Evolutionary conservation across 2,329 filamentous ascomycete genomes (phyloP), one percentile per base, ranked within the genome.

Genomic region (Monosporascus sp.): DNA sequence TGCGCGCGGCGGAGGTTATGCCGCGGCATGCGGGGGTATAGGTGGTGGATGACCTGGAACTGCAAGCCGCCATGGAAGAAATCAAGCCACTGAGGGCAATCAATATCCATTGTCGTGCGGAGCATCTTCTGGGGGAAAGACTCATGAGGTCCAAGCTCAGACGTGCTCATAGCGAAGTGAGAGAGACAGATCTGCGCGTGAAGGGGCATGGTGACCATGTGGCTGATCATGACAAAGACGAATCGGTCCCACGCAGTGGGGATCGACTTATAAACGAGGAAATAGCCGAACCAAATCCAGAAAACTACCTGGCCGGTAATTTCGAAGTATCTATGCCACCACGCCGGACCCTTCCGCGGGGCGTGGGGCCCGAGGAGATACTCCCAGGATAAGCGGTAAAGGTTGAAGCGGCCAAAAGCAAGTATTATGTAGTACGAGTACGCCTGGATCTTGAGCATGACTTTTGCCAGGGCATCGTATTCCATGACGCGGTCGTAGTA

Each of bases 121-220:
- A 96, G 78, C 86, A 95, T 94, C 69, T 86, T 89, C 70, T 96
- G 90, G 1, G 91, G 84, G 68, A 96, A 96, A 0, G 89, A 94
- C 68, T 96, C 91, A 49, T 85, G 78, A 1, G 88, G 84, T 0
- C 92, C 92, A 14, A 96, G 77, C 62, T 96, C 90, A 11, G 89
- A 81, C 0, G 91, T 96, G 61, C 89, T 93, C 91, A 96, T 96
- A 59, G 89, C 89, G 70, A 95, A 96, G 70, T 96, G 91, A 2
- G 89, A 94, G 18, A 96, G 80, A 0, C 90, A 95, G 67, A 96
- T 96, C 68, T 96, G 91, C 11, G 93, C 81, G 68, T 96, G 91
- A 49, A 96, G 74, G 2, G 90, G 87, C 70, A 89, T 88, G 6
- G 89, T 89, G 25, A 90, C 79, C 65, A 90, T 81, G 66, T 96